Evolutionary conservation across 305 asterid genomes (phyloP).

Genomic region (Plantago coronopus): DNA sequence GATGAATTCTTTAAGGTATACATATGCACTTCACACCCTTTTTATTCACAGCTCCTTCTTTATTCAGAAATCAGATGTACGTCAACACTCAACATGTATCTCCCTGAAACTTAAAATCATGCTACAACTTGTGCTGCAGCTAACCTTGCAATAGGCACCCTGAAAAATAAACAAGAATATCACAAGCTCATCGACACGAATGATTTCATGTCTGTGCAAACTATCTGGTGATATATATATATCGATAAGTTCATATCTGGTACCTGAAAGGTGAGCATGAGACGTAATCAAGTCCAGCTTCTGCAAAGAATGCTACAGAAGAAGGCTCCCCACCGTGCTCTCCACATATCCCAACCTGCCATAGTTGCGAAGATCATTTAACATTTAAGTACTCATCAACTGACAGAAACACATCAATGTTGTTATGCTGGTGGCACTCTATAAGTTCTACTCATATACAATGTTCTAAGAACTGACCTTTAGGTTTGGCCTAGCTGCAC

Average conservation of each 20-base stretch:
- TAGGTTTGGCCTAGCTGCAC: slow-evolving; percentile 84
- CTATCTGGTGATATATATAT: no score
- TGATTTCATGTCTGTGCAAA: background rate
- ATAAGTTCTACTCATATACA: background rate
- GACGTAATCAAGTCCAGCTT: slow-evolving; percentile 85
- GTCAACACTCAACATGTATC: slow-evolving; percentile 25
- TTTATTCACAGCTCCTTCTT: slow-evolving; percentile 14
- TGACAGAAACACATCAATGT: background rate
- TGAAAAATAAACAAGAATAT: slow-evolving; percentile 15
- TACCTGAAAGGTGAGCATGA: slow-evolving; percentile 98
- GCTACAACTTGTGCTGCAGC: slow-evolving; percentile 90
- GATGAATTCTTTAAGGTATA: background rate
- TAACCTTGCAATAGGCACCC: slow-evolving; percentile 97
- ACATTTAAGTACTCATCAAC: background rate
- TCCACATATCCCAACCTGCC: slow-evolving; percentile 88
- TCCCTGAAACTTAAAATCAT: slow-evolving; percentile 24
- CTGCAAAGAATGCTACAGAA: slow-evolving; percentile 83
- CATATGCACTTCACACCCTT: background rate
- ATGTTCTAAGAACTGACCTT: slow-evolving; percentile 40
- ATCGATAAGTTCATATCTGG: no score
- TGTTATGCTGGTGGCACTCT: no score
- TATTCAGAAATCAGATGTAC: slow-evolving; percentile 6
- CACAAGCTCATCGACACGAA: background rate
- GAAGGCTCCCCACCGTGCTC: slow-evolving; percentile 98
- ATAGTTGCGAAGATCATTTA: slow-evolving; percentile 1